phyloP scores from a whole-genome alignment of 1,284 basidiomycete species.

The Violaceomyces palustris region DNA sequence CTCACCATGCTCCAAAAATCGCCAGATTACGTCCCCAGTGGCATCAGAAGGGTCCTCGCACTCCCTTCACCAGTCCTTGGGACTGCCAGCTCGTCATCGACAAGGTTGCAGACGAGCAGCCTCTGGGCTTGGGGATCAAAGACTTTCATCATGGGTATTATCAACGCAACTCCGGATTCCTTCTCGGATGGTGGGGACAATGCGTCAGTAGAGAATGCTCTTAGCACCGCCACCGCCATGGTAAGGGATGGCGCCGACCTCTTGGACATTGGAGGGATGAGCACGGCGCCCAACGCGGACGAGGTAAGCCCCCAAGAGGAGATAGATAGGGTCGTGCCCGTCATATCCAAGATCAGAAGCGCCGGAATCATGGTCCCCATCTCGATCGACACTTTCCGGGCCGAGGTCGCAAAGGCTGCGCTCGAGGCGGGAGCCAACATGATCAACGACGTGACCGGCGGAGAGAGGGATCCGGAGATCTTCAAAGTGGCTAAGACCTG shows the following conservation, averaged over 20 bases:
- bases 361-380: conserved; percentile 59
- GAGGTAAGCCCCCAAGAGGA: conserved; percentile 63
- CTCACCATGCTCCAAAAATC: conserved; percentile 35
- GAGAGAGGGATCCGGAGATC: conserved; percentile 62
- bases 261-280: conserved; percentile 90
- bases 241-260: conserved; percentile 61
- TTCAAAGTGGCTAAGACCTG: conserved; percentile 60
- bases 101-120: conserved; percentile 7
- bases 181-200: conserved; percentile 83
- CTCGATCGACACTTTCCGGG: conserved; percentile 88
- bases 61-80: conserved; percentile 13
- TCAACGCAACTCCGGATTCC: conserved; percentile 93
- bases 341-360: conserved; percentile 50
- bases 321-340: conserved; percentile 61
- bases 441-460: conserved; percentile 89
- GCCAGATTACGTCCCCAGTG: conserved; percentile 26
- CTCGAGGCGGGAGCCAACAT: conserved; percentile 80
- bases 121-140: conserved; percentile 40
- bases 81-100: not conserved
- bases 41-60: conserved; percentile 32
- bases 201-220: conserved; percentile 46
- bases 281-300: conserved; percentile 53
- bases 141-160: conserved; percentile 84
- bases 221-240: conserved; percentile 29
- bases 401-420: conserved; percentile 71